Conservation (phyloP, 495 filamentous ascomycete genomes). For the Aspergillus asperescens region DNA sequence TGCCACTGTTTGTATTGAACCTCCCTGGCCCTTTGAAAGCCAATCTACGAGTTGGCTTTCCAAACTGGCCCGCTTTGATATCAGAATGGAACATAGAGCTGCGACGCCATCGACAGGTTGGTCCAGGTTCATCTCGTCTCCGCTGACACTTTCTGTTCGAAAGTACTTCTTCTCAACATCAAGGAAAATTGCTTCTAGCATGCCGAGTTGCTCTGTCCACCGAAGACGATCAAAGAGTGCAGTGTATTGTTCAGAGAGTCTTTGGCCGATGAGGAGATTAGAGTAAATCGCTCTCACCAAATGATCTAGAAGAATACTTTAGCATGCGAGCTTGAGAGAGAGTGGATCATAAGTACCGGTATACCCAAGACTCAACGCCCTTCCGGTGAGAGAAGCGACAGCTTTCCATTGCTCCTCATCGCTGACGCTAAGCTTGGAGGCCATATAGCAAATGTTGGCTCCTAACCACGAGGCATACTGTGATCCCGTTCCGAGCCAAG, state of each 20-base stretch:
- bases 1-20: slow-evolving; percentile 61
- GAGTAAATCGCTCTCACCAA: slow-evolving; percentile 48
- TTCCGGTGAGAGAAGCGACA: slow-evolving; percentile 56
- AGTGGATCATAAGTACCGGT: slow-evolving; percentile 48
- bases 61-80: slow-evolving; percentile 31
- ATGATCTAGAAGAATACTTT: slow-evolving; percentile 44
- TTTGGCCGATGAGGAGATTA: slow-evolving; percentile 36
- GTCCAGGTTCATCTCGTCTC: not conserved
- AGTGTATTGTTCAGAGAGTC: slow-evolving; percentile 27
- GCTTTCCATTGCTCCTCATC: slow-evolving; percentile 48
- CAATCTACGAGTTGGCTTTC: slow-evolving; percentile 59
- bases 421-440: slow-evolving; percentile 27
- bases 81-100: slow-evolving; percentile 34
- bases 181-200: slow-evolving; percentile 55
- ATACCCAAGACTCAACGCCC: slow-evolving; percentile 68
- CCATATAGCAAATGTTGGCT: slow-evolving; percentile 54
- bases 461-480: slow-evolving; percentile 73
- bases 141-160: slow-evolving; percentile 12
- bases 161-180: slow-evolving; percentile 54
- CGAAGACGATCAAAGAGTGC: slow-evolving; percentile 46
- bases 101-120: slow-evolving; percentile 34
- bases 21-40: slow-evolving; percentile 50
- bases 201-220: slow-evolving; percentile 51
- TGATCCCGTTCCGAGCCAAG: slow-evolving; percentile 63
- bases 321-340: slow-evolving; percentile 9